Conservation (phyloP, 768 basidiomycete species). For the Galerina sulciceps region DNA sequence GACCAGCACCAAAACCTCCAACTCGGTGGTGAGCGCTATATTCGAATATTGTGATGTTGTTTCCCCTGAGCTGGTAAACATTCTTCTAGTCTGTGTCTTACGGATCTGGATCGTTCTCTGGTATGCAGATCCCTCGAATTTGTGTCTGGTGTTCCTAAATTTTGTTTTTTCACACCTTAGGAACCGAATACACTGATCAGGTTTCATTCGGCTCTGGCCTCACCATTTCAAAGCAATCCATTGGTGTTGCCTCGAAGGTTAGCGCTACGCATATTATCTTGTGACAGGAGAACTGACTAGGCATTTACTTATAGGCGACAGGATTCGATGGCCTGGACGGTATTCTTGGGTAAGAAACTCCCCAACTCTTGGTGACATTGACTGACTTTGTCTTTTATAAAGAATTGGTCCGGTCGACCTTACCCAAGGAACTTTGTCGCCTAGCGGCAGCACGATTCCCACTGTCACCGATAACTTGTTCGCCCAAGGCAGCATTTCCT, state of each 20-base stretch:
- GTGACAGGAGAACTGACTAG: neutral
- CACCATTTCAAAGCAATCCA: conserved; percentile 58
- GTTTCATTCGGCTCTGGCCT: conserved; percentile 57
- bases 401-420: conserved; percentile 70
- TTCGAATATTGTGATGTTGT: neutral
- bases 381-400: neutral
- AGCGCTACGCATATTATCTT: neutral
- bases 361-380: neutral
- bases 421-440: conserved; percentile 45
- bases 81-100: conserved; percentile 52
- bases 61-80: neutral
- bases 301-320: conserved; percentile 20
- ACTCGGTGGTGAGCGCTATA: conserved; percentile 47
- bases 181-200: conserved; percentile 52
- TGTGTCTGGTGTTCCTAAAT: neutral
- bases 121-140: conserved; percentile 26
- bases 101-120: conserved; percentile 64
- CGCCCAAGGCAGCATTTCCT: conserved; percentile 39
- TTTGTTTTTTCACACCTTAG: conserved; percentile 22
- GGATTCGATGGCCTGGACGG: conserved; percentile 62
- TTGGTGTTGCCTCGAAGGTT: conserved; percentile 59
- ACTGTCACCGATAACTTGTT: conserved; percentile 64
- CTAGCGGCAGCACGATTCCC: conserved; percentile 37
- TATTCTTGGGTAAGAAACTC: conserved; percentile 58
- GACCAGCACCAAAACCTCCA: conserved; percentile 49